These are phyloP conservation scores for Ceratocystis alfenasii DNA, from an alignment of 2,329 filamentous ascomycete genomes.

Conservation along the genomic window DNA sequence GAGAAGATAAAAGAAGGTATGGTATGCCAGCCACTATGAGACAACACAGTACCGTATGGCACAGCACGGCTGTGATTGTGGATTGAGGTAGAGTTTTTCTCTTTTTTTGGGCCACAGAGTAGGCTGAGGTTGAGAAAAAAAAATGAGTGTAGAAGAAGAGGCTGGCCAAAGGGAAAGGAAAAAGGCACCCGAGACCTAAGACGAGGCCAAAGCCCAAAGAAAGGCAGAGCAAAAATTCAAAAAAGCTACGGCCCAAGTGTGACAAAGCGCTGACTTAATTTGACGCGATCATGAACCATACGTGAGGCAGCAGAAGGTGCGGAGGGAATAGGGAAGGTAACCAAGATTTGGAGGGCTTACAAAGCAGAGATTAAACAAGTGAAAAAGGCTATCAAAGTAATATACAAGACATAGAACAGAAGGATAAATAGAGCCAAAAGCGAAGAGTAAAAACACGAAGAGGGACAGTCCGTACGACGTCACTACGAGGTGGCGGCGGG, in stretches of 20 bases:
- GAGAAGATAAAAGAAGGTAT: background rate
- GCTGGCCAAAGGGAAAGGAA: background rate
- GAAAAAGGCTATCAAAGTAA: background rate
- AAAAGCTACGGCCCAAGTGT: slow-evolving; percentile 6
- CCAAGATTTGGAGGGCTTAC: background rate
- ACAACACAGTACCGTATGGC: background rate
- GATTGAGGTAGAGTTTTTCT: background rate
- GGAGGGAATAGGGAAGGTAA: background rate
- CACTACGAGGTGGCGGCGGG: background rate
- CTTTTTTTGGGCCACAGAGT: background rate
- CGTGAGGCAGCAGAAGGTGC: background rate
- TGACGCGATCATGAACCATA: background rate
- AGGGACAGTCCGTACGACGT: background rate
- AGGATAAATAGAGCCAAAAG: too few relatives aligned
- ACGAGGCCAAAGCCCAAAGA: background rate
- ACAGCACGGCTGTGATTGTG: background rate
- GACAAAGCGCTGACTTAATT: background rate
- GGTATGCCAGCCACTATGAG: background rate
- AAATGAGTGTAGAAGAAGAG: background rate
- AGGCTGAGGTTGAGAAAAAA: background rate
- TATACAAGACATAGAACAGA: background rate
- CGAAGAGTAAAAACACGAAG: too few relatives aligned
- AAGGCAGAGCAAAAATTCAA: background rate
- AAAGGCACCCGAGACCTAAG: background rate
- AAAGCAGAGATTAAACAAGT: background rate